These are phyloP conservation scores for Talaromyces ruber DNA, from an alignment of 495 filamentous ascomycete genomes.

Conservation along the genomic window DNA sequence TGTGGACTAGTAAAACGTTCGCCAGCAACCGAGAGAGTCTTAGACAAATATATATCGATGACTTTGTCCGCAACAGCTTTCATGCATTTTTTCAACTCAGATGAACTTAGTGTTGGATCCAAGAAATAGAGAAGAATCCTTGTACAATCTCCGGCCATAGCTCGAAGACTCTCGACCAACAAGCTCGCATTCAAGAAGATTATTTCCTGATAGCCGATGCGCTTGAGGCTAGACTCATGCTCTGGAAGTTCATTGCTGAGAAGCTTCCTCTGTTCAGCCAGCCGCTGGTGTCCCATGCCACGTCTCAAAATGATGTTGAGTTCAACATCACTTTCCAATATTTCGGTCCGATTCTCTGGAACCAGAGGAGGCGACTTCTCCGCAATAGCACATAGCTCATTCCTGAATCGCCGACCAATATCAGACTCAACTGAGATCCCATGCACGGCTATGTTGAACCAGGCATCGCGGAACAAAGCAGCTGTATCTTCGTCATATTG, in stretches of 20 bases:
- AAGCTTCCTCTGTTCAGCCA: constrained; percentile 68
- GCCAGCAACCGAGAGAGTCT: constrained; percentile 58
- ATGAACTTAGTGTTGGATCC: constrained; percentile 72
- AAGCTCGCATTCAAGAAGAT: constrained; percentile 85
- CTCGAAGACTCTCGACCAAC: constrained; percentile 76
- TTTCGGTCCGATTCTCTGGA: constrained; percentile 73
- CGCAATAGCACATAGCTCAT: constrained; percentile 73
- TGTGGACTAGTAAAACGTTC: constrained; percentile 74
- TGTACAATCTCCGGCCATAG: constrained; percentile 75
- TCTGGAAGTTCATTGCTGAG: constrained; percentile 64
- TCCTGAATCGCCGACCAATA: constrained; percentile 54
- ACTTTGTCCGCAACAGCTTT: constrained; percentile 67
- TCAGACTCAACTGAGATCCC: constrained; percentile 70
- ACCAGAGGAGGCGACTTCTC: constrained; percentile 78
- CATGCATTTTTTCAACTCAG: constrained; percentile 80
- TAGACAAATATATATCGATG: constrained; percentile 63
- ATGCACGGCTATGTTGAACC: constrained; percentile 95
- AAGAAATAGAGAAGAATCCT: constrained; percentile 84
- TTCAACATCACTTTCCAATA: constrained; percentile 89
- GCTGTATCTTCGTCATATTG: constrained; percentile 56
- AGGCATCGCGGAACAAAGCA: constrained; percentile 76
- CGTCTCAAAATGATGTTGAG: constrained; percentile 84
- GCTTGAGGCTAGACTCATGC: constrained; percentile 66
- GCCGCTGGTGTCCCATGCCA: constrained; percentile 67
- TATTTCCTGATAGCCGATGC: constrained; percentile 75